Conservation (phyloP, 192 early-diverging fungal species). For the Backusella circina region DNA sequence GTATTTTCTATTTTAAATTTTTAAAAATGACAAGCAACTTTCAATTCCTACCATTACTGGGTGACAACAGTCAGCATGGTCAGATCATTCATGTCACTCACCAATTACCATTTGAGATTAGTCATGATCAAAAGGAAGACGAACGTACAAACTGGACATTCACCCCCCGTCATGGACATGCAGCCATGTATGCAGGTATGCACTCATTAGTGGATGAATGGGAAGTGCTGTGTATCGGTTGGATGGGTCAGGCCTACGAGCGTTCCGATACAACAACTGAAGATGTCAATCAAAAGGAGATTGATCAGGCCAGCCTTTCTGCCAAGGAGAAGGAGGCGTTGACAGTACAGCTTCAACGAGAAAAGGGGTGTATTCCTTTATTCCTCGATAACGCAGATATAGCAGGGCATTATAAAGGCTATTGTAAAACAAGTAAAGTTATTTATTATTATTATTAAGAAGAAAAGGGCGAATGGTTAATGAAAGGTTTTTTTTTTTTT, state of each 20-base stretch:
- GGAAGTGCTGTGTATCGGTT: constrained; percentile 72
- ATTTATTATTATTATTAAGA: no score
- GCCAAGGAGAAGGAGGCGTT: not conserved
- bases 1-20: not conserved
- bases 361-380: constrained; percentile 61
- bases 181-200: constrained; percentile 88
- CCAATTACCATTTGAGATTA: constrained; percentile 44
- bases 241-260: constrained; percentile 66
- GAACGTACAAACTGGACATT: constrained; percentile 11
- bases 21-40: not conserved
- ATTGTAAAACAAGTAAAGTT: constrained; percentile 85
- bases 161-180: constrained; percentile 68
- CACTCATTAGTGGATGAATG: constrained; percentile 58
- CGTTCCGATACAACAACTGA: constrained; percentile 31
- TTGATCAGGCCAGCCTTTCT: not conserved
- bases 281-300: not conserved
- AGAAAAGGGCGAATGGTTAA: not conserved
- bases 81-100: constrained; percentile 56
- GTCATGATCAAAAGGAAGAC: constrained; percentile 27
- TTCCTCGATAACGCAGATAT: constrained; percentile 73
- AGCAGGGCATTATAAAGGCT: constrained; percentile 92
- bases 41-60: not conserved
- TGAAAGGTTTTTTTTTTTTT: not conserved
- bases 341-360: not conserved
- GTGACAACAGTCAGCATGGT: not conserved